Conservation (phyloP, 768 basidiomycete genomes). For the Macrocybe gigantea region DNA sequence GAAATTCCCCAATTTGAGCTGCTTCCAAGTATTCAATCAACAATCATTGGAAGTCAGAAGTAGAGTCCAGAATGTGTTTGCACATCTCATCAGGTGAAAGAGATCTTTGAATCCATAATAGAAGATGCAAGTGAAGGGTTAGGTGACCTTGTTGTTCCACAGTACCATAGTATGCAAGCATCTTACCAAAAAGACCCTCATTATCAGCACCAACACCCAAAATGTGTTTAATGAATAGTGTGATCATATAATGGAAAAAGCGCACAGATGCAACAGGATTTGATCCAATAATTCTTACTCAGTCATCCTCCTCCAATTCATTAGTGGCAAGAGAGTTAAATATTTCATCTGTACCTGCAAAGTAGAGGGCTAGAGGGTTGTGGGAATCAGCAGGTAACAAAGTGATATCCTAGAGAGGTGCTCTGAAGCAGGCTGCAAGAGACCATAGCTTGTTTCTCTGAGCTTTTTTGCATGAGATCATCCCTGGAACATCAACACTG, state of each 20-base stretch:
- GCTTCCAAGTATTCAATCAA: slow-evolving; percentile 5
- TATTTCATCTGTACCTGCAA: slow-evolving; percentile 10
- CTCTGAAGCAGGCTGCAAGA: slow-evolving; percentile 13
- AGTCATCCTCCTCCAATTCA: slow-evolving; percentile 4
- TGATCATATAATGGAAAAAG: slow-evolving; percentile 26
- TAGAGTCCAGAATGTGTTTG: slow-evolving; percentile 14
- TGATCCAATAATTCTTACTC: slow-evolving; percentile 5
- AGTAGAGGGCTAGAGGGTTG: slow-evolving; percentile 19
- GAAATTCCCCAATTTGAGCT: slow-evolving; percentile 3
- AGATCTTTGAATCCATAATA: slow-evolving; percentile 25
- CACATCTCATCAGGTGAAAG: slow-evolving; percentile 22
- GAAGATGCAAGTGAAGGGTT: slow-evolving; percentile 30
- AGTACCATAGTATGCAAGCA: slow-evolving; percentile 23
- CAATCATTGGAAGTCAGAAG: neutral
- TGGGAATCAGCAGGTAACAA: slow-evolving; percentile 21
- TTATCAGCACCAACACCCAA: slow-evolving; percentile 9
- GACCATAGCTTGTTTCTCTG: slow-evolving; percentile 25
- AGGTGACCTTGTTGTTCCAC: slow-evolving; percentile 31
- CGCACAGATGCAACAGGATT: slow-evolving; percentile 25
- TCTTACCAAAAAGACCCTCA: slow-evolving; percentile 19
- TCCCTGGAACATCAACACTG: slow-evolving; percentile 15
- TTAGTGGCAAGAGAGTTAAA: slow-evolving; percentile 9
- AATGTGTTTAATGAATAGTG: slow-evolving; percentile 19
- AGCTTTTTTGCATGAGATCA: slow-evolving; percentile 16
- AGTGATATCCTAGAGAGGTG: slow-evolving; percentile 23